Conservation (phyloP, 1,139 yeast species). For the Saccharomycopsis hybrid region DNA sequence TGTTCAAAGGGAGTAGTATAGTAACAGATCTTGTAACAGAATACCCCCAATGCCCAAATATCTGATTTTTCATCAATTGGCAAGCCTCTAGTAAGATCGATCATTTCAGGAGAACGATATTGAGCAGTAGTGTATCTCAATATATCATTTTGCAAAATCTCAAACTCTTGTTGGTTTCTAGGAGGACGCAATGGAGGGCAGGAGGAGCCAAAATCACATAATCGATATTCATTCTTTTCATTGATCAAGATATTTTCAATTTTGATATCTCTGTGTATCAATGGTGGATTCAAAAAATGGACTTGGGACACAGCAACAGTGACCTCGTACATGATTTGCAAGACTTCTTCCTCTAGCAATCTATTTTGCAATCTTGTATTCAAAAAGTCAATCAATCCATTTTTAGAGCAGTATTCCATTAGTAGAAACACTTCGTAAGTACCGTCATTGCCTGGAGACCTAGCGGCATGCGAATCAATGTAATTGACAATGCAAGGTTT, state of each 20-base stretch:
- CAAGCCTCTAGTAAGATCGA: conserved; percentile 74
- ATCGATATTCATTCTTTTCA: conserved; percentile 62
- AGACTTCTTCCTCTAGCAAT: conserved; percentile 73
- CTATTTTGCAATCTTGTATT: conserved; percentile 80
- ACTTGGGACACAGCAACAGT: conserved; percentile 81
- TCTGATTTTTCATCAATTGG: conserved; percentile 95
- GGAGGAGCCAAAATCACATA: conserved; percentile 95
- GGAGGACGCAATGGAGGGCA: conserved; percentile 66
- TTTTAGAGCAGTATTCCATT: conserved; percentile 87
- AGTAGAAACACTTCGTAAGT: conserved; percentile 78
- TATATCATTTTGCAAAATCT: conserved; percentile 70
- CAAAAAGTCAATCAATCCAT: conserved; percentile 91
- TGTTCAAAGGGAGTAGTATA: conserved; percentile 93
- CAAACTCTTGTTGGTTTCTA: conserved; percentile 55
- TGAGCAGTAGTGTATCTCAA: conserved; percentile 96
- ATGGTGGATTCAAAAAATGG: conserved; percentile 76
- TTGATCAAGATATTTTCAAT: conserved; percentile 90
- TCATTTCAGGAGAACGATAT: conserved; percentile 94
- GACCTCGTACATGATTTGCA: conserved; percentile 76
- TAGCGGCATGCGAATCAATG: conserved; percentile 92
- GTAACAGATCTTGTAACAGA: conserved; percentile 84
- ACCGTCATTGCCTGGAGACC: conserved; percentile 38
- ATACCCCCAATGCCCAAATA: conserved; percentile 94
- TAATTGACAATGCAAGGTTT: conserved; percentile 78
- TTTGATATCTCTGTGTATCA: conserved; percentile 89